Conservation (phyloP, 208 protist species). For the Trypanosoma avium region DNA sequence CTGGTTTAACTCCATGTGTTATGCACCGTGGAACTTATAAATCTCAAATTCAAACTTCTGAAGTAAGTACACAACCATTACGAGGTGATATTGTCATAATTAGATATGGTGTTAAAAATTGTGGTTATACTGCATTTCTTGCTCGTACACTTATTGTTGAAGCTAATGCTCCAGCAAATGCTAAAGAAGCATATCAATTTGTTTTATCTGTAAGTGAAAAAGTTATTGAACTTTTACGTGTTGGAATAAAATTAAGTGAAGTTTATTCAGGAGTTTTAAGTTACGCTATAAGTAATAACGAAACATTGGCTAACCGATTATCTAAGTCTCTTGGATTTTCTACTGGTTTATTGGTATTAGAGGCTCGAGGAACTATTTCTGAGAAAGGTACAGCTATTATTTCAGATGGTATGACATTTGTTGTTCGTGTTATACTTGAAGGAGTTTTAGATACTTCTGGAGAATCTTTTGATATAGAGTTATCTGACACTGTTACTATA, state of each 20-base stretch:
- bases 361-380: constrained; percentile 78
- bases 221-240: constrained; percentile 56
- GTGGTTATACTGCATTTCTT: constrained; percentile 76
- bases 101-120: constrained; percentile 78
- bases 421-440: constrained; percentile 76
- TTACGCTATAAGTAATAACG: constrained; percentile 48
- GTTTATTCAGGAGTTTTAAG: constrained; percentile 56
- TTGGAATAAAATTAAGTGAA: constrained; percentile 53
- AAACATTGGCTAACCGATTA: constrained; percentile 45
- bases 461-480: constrained; percentile 61
- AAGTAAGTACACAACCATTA: constrained; percentile 42
- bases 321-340: constrained; percentile 74
- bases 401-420: constrained; percentile 80
- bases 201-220: constrained; percentile 71
- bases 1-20: constrained; percentile 64
- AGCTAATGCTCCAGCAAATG: constrained; percentile 50
- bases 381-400: constrained; percentile 70
- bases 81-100: constrained; percentile 70
- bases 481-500: constrained; percentile 81
- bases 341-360: constrained; percentile 81
- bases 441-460: constrained; percentile 34
- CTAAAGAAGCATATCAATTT: constrained; percentile 77
- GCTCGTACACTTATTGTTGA: constrained; percentile 79
- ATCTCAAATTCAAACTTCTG: constrained; percentile 59
- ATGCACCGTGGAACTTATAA: constrained; percentile 76